A percentile compares a stretch with the other conserved stretches of the same genome.
phyloP scores from a whole-genome alignment of 352 stramenopile genomes.

The Pythium rhizo-oryzae region DNA sequence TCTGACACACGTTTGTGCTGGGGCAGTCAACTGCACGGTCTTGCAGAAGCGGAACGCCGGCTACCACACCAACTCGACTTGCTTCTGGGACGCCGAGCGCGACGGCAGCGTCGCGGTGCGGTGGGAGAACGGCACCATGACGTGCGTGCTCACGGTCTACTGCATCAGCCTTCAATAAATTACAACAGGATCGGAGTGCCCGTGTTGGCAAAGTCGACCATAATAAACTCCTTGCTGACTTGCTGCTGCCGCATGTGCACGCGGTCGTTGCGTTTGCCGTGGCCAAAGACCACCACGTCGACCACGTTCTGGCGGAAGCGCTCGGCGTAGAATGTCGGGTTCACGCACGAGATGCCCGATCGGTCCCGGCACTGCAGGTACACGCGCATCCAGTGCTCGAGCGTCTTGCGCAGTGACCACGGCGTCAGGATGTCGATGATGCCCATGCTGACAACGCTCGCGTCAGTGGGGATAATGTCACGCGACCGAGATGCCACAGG shows the following conservation, averaged over 20 bases:
- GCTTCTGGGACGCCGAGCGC: slow-evolving; percentile 86
- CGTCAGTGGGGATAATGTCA: slow-evolving; percentile 59
- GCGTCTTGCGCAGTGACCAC: slow-evolving; percentile 93
- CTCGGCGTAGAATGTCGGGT: slow-evolving; percentile 79
- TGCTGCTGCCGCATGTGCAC: slow-evolving; percentile 4
- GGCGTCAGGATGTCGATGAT: slow-evolving; percentile 98
- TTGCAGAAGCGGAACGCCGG: slow-evolving; percentile 90
- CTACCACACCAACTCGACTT: slow-evolving; percentile 87
- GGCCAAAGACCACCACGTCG: slow-evolving; percentile 81
- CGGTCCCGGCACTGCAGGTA: slow-evolving; percentile 78
- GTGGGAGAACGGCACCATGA: slow-evolving; percentile 42
- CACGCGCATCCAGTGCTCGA: slow-evolving; percentile 89
- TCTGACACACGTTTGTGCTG: background rate
- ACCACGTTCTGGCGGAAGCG: slow-evolving; percentile 87
- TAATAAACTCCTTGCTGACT: slow-evolving; percentile 63
- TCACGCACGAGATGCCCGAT: slow-evolving; percentile 84
- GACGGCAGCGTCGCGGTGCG: slow-evolving; percentile 76
- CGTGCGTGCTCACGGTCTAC: slow-evolving; percentile 43
- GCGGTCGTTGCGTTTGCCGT: slow-evolving; percentile 26
- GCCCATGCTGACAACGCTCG: slow-evolving; percentile 93
- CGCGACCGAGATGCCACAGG: slow-evolving; percentile 30
- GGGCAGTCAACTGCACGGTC: slow-evolving; percentile 82
- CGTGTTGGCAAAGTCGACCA: slow-evolving; percentile 79
- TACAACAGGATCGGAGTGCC: slow-evolving; percentile 32
- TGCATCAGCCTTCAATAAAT: slow-evolving; percentile 44